Evolutionary conservation across 768 basidiomycete genomes (phyloP), one percentile per base, ranked within the genome.

Genomic region (Termitomyces sp.): DNA sequence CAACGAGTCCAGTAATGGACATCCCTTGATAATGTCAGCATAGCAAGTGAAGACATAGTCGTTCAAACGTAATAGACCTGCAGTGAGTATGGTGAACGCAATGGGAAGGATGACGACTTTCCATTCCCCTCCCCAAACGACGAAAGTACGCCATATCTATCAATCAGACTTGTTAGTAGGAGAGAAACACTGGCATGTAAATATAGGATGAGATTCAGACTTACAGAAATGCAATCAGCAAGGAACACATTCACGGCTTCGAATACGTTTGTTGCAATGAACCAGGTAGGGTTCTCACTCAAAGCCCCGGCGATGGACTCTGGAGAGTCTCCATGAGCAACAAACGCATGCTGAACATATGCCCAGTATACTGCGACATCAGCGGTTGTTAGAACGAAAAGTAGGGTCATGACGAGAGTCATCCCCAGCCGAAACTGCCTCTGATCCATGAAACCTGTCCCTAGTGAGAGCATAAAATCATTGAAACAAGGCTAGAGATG

Each of bases 331-430:
- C 45, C 54, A 47, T 40, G 11, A 7, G 27, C n/a, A 30, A 55
- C 47, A 16, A 55, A 55, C 5, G 54, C 54, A 21, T 28, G 54
- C 6, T 27, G 25, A 39, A 55, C 54, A 35, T 55, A 47, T 28
- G 54, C 54, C 54, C 54, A 55, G 35, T 17, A 55, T 30, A 39
- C 21, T 37, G 44, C 35, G 27, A 55, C 27, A 19, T 55, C 54
- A 14, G 54, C 54, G 17, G 44, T 55, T 27, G 41, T 41, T 12
- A 35, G 2, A 16, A 25, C 25, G 3, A 49, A 35, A 35, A 49
- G 34, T 19, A 49, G 19, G 17, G 48, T 37, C 48, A 49, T 35
- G 28, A 49, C 10, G 16, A 37, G 3, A 11, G 48, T 49, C 48
- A 49, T 49, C 8, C 21, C 48, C 21, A 12, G 34, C 48, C 48